phyloP scores from a whole-genome alignment of 106 monocot genomes.

The Dioscorea dumetorum region DNA sequence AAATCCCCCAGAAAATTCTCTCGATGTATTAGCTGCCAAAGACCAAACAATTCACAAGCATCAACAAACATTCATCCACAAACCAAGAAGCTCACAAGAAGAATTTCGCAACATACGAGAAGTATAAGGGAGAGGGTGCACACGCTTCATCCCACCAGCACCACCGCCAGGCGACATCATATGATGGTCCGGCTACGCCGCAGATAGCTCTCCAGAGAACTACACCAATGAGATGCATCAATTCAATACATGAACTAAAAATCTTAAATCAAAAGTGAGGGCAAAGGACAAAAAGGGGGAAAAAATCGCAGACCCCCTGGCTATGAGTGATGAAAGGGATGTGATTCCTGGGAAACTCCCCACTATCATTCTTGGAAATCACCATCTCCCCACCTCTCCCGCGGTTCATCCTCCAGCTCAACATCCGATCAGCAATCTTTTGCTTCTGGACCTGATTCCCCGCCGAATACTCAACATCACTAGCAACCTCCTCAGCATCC shows the following conservation, averaged over 20 bases:
- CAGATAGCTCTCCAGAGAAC: constrained; percentile 25
- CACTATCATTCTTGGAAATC: constrained; percentile 29
- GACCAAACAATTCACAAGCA: neutral
- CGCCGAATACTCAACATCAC: constrained; percentile 26
- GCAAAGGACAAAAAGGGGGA: neutral
- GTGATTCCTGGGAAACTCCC: constrained; percentile 17
- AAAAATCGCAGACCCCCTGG: constrained; percentile 10
- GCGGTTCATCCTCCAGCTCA: constrained; percentile 24
- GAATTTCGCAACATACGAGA: constrained; percentile 10
- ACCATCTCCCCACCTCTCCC: constrained; percentile 13
- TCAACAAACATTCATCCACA: neutral
- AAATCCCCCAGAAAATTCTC: constrained; percentile 23
- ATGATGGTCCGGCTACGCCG: constrained; percentile 26
- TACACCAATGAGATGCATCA: neutral
- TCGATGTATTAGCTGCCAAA: constrained; percentile 24
- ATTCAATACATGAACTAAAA: neutral
- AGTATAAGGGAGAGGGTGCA: constrained; percentile 17
- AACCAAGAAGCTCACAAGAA: neutral
- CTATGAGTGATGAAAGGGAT: constrained; percentile 19
- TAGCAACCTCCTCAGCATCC: constrained; percentile 10
- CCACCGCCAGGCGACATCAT: constrained; percentile 33
- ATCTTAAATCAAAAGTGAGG: neutral
- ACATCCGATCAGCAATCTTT: constrained; percentile 25
- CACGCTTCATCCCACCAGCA: constrained; percentile 18
- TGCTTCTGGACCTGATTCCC: constrained; percentile 19